A percentile compares a stretch with the other conserved stretches of the same genome.
phyloP scores from a whole-genome alignment of 169 alveolate genomes.

The Eimeria necatrix region DNA sequence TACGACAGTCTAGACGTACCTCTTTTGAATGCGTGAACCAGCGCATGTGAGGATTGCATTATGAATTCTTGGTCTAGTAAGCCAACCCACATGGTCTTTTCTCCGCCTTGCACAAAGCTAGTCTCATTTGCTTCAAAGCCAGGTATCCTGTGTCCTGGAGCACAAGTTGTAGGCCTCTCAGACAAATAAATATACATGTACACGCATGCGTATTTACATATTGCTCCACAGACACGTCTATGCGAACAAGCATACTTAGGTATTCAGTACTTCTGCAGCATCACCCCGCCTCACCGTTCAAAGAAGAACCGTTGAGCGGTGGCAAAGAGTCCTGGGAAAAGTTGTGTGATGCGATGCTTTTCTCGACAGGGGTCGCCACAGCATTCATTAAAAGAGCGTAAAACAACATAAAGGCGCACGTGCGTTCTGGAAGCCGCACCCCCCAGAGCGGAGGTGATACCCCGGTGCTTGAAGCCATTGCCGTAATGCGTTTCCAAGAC shows the following conservation, averaged over 20 bases:
- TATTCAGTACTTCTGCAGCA: no score
- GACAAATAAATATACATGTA: no score
- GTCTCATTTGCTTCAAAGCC: neutral
- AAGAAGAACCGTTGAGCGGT: neutral
- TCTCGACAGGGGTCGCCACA: neutral
- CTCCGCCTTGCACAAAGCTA: conserved; percentile 39
- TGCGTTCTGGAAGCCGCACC: neutral
- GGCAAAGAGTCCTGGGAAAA: neutral
- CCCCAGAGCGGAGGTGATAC: neutral
- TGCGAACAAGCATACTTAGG: no score
- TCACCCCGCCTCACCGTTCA: neutral
- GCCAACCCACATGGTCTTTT: conserved; percentile 46
- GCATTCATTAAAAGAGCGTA: neutral
- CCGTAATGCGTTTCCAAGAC: no score
- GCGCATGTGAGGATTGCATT: conserved; percentile 43
- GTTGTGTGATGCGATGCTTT: neutral
- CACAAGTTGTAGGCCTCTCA: no score
- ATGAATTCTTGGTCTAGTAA: conserved; percentile 48
- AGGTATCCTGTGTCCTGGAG: neutral
- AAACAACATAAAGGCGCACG: neutral
- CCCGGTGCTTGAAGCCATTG: no score
- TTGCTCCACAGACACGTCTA: no score
- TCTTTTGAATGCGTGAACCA: conserved; percentile 43
- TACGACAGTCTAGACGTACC: neutral
- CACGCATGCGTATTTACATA: no score